Evolutionary conservation across 331 rosid genomes (phyloP).

Genomic region (Malus hybrid): DNA sequence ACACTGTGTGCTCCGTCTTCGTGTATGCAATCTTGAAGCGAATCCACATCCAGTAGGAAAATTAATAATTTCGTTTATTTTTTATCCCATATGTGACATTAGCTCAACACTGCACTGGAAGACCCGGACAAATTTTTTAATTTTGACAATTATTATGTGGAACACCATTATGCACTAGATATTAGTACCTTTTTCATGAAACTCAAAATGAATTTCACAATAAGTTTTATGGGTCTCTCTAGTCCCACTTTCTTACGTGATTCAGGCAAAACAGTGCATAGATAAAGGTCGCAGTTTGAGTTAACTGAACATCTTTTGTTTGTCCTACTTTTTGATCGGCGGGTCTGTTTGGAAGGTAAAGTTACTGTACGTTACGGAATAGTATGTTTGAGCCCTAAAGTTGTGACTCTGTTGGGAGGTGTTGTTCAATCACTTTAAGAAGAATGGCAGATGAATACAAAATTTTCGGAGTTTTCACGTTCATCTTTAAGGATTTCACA

Average conservation of each 20-base stretch:
- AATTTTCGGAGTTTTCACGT: slow-evolving; percentile 64
- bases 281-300: background rate
- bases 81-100: background rate
- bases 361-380: slow-evolving; percentile 50
- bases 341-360: slow-evolving; percentile 76
- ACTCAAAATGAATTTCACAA: background rate
- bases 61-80: background rate
- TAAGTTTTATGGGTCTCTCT: background rate
- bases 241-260: background rate
- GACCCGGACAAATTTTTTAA: background rate
- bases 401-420: slow-evolving; percentile 64
- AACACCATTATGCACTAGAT: background rate
- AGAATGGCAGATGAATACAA: slow-evolving; percentile 89
- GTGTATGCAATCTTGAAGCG: background rate
- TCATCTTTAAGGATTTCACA: slow-evolving; percentile 43
- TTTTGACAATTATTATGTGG: background rate
- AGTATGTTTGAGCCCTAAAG: slow-evolving; percentile 65
- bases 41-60: background rate
- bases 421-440: slow-evolving; percentile 66
- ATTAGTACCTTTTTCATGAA: background rate
- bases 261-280: background rate
- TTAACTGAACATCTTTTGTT: background rate
- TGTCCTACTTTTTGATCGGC: slow-evolving; percentile 25
- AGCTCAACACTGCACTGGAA: background rate
- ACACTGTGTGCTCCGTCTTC: background rate